Percentiles rank a stretch among this genome's conserved stretches.
phyloP scores from a whole-genome alignment of 495 filamentous ascomycete genomes.

The Alectoria sarmentosa region DNA sequence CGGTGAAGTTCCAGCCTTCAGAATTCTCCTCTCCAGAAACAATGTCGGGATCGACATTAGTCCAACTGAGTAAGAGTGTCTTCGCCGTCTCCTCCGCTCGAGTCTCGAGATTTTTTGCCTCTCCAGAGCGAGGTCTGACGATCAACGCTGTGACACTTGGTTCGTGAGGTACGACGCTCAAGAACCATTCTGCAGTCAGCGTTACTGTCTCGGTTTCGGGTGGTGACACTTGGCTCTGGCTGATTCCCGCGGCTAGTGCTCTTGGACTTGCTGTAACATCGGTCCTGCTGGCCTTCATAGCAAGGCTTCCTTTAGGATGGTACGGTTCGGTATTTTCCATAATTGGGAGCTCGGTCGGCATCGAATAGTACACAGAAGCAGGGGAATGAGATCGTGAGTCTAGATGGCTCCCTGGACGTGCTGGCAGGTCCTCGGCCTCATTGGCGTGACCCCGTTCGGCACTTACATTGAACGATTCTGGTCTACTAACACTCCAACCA shows the following conservation, averaged over 20 bases:
- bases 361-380: background rate
- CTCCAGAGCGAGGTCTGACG: background rate
- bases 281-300: background rate
- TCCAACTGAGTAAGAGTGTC: conserved; percentile 1
- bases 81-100: conserved; percentile 7
- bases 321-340: background rate
- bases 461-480: background rate
- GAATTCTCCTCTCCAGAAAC: background rate
- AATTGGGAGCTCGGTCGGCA: background rate
- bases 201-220: background rate
- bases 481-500: background rate
- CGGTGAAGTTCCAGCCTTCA: background rate
- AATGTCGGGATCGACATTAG: background rate
- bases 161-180: conserved; percentile 4
- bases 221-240: background rate
- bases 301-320: background rate
- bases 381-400: background rate
- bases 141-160: background rate
- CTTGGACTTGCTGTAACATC: background rate
- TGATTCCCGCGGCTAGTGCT: background rate
- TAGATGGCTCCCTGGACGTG: background rate
- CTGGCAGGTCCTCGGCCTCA: background rate
- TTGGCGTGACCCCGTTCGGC: background rate
- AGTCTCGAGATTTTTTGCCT: background rate
- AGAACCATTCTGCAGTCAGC: background rate